Evolutionary conservation across 305 asterid species (phyloP), one percentile per base, ranked within the genome.

Genomic region (Ilex paraguariensis): DNA sequence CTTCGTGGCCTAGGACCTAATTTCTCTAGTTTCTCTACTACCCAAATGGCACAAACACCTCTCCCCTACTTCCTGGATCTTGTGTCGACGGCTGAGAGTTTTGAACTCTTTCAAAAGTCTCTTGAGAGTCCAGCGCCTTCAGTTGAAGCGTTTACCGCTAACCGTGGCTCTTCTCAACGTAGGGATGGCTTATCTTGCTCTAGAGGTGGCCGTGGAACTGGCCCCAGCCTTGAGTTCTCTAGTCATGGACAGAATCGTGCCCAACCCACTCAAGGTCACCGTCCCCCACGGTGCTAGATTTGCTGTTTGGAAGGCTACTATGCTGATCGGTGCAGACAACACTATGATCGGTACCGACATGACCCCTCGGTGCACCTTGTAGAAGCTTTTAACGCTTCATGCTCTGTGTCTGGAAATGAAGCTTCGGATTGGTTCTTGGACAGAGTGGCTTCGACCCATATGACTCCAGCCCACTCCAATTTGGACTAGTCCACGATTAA

Each of bases 401-500:
- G 59, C 39, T 31, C 17, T 5, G 3, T 66, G 7, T 56, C 56
- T 15, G 7, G 42, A 4, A 10, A 33, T 7, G 31, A 53, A 21
- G 28, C 28, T 21, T 21, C 2, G 2, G 28, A 21, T 21, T 21
- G 28, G 28, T 21, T 21, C 28, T 2, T 60, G 13, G 48, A 67
- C n/a, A 33, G 57, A 1, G 66, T 56, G 0, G 61, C 57, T 3
- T 51, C 61, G n/a, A n/a, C n/a, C n/a, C n/a, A n/a, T n/a, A n/a
- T n/a, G n/a, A n/a, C n/a, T n/a, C n/a, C n/a, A 0, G 61, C 66
- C 1, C 72, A 67, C 49, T 40, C 54, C 57, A 67, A 66, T 21
- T 17, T 17, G 21, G 21, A 17, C 28, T 2, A 21, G 28, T 21
- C 28, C 28, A 21, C 28, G 0, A 21, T 2, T 21, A 1, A 21